A percentile compares a stretch with the other conserved stretches of the same genome.
Evolutionary conservation across 2,329 filamentous ascomycete species (phyloP).

Genomic region (Madurella fahalii): DNA sequence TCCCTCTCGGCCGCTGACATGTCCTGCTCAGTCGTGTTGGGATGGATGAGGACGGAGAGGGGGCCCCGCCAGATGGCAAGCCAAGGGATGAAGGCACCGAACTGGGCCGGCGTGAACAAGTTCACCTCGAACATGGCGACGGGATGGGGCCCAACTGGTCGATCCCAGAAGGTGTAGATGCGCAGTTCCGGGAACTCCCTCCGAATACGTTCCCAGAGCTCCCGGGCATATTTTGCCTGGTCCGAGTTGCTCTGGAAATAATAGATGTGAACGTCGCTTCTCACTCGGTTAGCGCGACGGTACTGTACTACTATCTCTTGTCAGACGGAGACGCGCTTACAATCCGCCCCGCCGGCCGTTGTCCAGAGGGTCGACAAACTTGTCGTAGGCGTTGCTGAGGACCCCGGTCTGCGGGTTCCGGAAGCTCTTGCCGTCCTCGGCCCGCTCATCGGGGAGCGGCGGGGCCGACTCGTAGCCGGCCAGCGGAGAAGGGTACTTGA

Average conservation of each 20-base stretch:
- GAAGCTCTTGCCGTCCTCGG: conserved; percentile 73
- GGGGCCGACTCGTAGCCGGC: conserved; percentile 54
- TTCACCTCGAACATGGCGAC: conserved; percentile 93
- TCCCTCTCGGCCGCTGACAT: conserved; percentile 31
- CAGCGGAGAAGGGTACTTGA: conserved; percentile 52
- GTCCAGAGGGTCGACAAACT: conserved; percentile 64
- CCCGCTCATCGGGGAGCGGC: conserved; percentile 54
- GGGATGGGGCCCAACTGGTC: conserved; percentile 76
- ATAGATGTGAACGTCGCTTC: conserved; percentile 81
- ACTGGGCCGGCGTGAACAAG: conserved; percentile 77
- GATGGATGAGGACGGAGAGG: conserved; percentile 74
- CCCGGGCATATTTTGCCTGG: conserved; percentile 64
- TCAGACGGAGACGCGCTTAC: conserved; percentile 35
- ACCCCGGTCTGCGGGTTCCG: conserved; percentile 60
- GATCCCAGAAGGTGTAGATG: conserved; percentile 74
- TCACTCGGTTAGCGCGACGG: not conserved
- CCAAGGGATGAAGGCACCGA: conserved; percentile 86
- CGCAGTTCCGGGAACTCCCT: conserved; percentile 83
- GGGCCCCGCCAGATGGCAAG: conserved; percentile 76
- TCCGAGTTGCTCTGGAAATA: conserved; percentile 61
- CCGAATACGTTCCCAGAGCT: conserved; percentile 73
- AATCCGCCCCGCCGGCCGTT: conserved; percentile 69
- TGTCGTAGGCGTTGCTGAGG: conserved; percentile 64
- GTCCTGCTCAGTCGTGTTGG: conserved; percentile 62
- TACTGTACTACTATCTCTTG: conserved; percentile 15